phyloP scores from a whole-genome alignment of 768 basidiomycete genomes.

The Crepidotus variabilis region DNA sequence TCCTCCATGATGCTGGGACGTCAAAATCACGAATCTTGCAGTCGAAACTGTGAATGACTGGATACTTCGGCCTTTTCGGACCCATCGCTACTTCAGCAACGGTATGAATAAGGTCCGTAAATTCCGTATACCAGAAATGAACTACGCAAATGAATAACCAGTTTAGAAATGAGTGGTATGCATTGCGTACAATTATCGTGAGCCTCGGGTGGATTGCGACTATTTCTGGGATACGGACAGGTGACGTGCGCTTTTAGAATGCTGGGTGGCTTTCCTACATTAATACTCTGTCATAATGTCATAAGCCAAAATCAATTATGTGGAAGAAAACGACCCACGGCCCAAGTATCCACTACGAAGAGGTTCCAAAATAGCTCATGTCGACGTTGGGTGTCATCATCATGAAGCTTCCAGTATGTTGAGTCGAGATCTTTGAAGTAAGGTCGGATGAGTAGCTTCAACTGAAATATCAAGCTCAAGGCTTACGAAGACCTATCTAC shows the following conservation, averaged over 20 bases:
- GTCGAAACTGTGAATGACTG: slow-evolving; percentile 53
- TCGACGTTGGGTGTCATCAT: slow-evolving; percentile 41
- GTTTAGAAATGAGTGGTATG: background rate
- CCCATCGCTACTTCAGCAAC: slow-evolving; percentile 51
- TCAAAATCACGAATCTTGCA: slow-evolving; percentile 57
- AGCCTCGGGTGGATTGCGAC: background rate
- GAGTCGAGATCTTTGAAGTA: slow-evolving; percentile 50
- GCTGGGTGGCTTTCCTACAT: slow-evolving; percentile 56
- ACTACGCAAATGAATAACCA: slow-evolving; percentile 28
- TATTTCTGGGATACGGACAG: background rate
- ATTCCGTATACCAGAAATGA: slow-evolving; percentile 54
- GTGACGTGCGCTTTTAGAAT: slow-evolving; percentile 27
- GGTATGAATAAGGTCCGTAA: slow-evolving; percentile 46
- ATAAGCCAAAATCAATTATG: background rate
- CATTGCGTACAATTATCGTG: slow-evolving; percentile 6
- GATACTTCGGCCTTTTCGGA: slow-evolving; percentile 47
- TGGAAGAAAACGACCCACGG: slow-evolving; percentile 32
- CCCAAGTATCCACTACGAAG: slow-evolving; percentile 59
- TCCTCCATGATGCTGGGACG: slow-evolving; percentile 43
- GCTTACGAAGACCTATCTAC: slow-evolving; percentile 52
- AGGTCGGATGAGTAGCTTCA: background rate
- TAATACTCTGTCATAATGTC: slow-evolving; percentile 45
- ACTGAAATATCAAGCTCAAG: slow-evolving; percentile 3
- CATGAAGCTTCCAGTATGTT: slow-evolving; percentile 54
- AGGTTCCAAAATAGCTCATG: slow-evolving; percentile 65